phyloP scores from a whole-genome alignment of 2,329 filamentous ascomycete genomes.

The Pseudogymnoascus sp. region DNA sequence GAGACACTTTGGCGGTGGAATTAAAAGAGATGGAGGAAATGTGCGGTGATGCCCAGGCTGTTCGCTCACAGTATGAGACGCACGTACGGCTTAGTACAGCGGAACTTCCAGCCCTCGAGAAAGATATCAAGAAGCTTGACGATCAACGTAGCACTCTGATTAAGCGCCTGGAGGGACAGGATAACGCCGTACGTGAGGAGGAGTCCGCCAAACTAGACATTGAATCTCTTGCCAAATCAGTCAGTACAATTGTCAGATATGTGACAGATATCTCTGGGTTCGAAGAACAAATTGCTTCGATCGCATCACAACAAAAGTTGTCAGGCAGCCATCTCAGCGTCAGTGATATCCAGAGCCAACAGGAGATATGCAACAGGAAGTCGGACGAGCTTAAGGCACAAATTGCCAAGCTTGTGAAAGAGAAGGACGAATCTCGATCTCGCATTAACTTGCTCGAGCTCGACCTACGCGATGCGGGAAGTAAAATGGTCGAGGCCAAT shows the following conservation, averaged over 20 bases:
- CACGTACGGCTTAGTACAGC: conserved; percentile 59
- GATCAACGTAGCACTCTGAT: conserved; percentile 54
- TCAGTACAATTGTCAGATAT: conserved; percentile 67
- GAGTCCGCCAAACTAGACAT: conserved; percentile 63
- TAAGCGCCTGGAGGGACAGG: conserved; percentile 57
- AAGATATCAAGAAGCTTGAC: conserved; percentile 55
- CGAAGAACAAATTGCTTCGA: conserved; percentile 64
- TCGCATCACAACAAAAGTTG: conserved; percentile 68
- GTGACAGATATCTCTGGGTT: conserved; percentile 65
- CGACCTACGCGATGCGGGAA: conserved; percentile 66
- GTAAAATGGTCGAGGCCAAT: conserved; percentile 61
- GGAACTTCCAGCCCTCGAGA: conserved; percentile 64
- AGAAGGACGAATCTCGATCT: conserved; percentile 65
- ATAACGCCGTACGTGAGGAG: conserved; percentile 57
- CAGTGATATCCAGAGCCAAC: conserved; percentile 76
- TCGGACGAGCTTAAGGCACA: conserved; percentile 55
- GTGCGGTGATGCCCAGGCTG: conserved; percentile 53
- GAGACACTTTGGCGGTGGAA: conserved; percentile 54
- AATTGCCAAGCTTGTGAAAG: conserved; percentile 58
- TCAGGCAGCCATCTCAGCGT: conserved; percentile 56
- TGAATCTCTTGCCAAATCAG: conserved; percentile 68
- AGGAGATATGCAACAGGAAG: conserved; percentile 60
- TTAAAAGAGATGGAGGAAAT: conserved; percentile 45
- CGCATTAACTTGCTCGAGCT: conserved; percentile 66
- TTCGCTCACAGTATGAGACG: conserved; percentile 63